phyloP scores from a whole-genome alignment of 148 eudicot species.

The Rhododendron ovatum region DNA sequence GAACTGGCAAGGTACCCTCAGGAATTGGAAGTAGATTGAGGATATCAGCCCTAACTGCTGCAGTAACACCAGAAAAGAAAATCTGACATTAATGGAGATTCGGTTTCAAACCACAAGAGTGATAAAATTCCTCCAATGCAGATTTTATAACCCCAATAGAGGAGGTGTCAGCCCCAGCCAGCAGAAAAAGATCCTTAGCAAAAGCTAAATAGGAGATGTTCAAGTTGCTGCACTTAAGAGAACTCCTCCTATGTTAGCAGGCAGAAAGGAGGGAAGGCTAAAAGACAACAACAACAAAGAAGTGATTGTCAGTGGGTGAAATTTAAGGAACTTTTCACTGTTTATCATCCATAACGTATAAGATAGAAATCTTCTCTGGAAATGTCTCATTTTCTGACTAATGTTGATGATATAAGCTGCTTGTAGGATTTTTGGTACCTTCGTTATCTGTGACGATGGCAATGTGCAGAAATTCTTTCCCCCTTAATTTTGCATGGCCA shows the following conservation, averaged over 20 bases:
- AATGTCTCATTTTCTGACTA: neutral
- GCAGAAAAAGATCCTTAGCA: too few species aligned
- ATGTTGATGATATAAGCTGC: conserved; percentile 2
- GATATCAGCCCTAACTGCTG: too few species aligned
- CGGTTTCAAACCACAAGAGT: too few species aligned
- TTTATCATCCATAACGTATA: neutral
- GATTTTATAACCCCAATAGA: too few species aligned
- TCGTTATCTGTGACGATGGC: neutral
- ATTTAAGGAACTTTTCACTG: neutral
- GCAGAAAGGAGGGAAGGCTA: neutral
- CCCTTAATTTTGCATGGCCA: neutral
- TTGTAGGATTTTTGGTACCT: neutral
- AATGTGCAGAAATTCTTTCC: neutral
- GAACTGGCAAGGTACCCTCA: too few species aligned
- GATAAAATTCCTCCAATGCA: too few species aligned
- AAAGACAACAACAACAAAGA: neutral
- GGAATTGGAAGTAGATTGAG: too few species aligned
- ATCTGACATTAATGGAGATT: too few species aligned
- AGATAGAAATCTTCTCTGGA: neutral
- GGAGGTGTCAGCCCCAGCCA: too few species aligned
- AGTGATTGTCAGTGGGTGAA: neutral
- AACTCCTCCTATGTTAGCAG: neutral
- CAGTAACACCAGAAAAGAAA: too few species aligned
- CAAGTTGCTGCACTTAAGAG: too few species aligned
- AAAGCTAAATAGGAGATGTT: too few species aligned